A percentile compares a stretch with the other conserved stretches of the same genome.
Evolutionary conservation across 345 rosid genomes (phyloP).

Genomic region (Brassica carinata): DNA sequence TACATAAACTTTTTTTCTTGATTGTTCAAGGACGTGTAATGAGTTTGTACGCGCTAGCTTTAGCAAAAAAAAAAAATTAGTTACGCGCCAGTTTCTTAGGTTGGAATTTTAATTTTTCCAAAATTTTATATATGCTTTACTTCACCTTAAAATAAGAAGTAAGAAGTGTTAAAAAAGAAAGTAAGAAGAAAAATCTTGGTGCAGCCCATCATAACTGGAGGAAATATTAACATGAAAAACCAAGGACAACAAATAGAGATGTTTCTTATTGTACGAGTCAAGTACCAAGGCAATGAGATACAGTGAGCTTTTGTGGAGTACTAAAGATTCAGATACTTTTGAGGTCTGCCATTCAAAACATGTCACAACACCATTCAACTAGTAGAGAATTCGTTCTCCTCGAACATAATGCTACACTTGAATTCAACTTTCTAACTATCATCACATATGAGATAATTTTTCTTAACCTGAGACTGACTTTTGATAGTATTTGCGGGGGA

Average conservation of each 20-base stretch:
- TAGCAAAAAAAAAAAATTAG: background rate
- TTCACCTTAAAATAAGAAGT: background rate
- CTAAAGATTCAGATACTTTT: background rate
- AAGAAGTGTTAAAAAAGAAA: background rate
- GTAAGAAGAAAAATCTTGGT: background rate
- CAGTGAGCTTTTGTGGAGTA: background rate
- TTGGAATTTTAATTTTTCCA: background rate
- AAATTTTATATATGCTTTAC: background rate
- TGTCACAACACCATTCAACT: background rate
- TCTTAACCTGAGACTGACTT: background rate
- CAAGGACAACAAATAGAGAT: background rate
- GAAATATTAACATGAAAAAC: background rate
- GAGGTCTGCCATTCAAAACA: background rate
- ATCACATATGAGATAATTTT: background rate
- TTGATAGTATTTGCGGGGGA: background rate
- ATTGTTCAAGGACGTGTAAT: conserved; percentile 2
- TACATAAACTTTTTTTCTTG: background rate
- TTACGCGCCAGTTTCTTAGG: background rate
- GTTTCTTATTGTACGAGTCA: background rate
- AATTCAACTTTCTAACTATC: background rate
- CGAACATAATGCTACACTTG: background rate
- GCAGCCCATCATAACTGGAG: background rate
- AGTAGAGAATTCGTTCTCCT: background rate
- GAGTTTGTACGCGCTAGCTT: conserved; percentile 19
- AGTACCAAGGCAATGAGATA: background rate